Conservation (phyloP, 257 asterid genomes). For the Cordia subcordata region DNA sequence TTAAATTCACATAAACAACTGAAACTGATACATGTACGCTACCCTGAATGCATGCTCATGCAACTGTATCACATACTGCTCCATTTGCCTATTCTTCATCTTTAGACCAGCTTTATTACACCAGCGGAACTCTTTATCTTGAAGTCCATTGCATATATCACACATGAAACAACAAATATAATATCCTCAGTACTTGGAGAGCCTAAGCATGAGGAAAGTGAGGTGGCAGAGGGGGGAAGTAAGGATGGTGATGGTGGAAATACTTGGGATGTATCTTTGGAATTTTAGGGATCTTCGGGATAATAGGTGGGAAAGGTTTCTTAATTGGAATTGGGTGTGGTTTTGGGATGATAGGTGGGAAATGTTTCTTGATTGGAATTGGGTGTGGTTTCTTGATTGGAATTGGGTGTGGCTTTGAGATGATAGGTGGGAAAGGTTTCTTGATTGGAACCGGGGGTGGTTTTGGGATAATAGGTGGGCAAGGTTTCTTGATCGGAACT, state of each 20-base stretch:
- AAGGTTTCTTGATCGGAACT: neutral
- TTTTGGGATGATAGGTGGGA: neutral
- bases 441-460: neutral
- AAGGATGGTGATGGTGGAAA: neutral
- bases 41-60: neutral
- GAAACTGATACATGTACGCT: neutral
- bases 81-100: neutral
- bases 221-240: neutral
- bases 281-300: neutral
- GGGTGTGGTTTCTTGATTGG: neutral
- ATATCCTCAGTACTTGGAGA: neutral
- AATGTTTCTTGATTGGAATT: neutral
- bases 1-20: neutral
- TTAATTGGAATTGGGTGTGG: neutral
- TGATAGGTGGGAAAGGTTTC: neutral
- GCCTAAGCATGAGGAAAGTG: neutral
- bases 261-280: neutral
- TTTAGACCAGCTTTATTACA: neutral
- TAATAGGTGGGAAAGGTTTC: neutral
- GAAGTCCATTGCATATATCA: neutral
- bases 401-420: neutral
- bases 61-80: neutral
- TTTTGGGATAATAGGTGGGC: neutral
- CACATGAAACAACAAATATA: neutral
- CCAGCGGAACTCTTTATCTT: neutral